Evolutionary conservation across 225 moss, liverwort and hornwort species (phyloP).

Genomic region (Polytrichum formosum): DNA sequence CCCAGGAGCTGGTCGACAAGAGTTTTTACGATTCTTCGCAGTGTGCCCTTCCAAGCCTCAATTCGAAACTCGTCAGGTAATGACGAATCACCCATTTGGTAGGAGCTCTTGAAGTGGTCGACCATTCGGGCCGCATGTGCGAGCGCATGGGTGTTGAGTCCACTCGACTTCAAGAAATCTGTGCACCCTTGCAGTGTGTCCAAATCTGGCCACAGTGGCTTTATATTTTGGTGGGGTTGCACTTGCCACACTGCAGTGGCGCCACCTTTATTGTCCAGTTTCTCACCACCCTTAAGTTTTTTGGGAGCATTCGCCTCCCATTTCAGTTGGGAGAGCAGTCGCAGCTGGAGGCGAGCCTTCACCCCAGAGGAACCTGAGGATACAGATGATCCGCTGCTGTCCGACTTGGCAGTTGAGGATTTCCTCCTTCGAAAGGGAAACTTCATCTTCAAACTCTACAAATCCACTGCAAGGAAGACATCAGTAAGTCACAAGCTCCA

Average conservation of each 20-base stretch:
- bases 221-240: conserved; percentile 9
- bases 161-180: conserved; percentile 68
- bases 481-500: too few relatives aligned
- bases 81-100: conserved; percentile 60
- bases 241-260: conserved; percentile 11
- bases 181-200: conserved; percentile 57
- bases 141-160: conserved; percentile 53
- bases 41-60: conserved; percentile 59
- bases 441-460: conserved; percentile 37
- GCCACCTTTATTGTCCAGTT: conserved; percentile 7
- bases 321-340: conserved; percentile 43
- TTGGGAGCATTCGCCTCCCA: conserved; percentile 57
- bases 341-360: conserved; percentile 57
- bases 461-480: background rate
- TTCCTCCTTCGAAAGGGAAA: conserved; percentile 51
- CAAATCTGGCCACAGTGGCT: conserved; percentile 44
- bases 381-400: conserved; percentile 8
- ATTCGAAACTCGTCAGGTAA: conserved; percentile 50
- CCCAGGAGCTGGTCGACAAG: conserved; percentile 49
- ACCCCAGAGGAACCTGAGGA: conserved; percentile 34
- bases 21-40: conserved; percentile 52
- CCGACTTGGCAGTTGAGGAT: conserved; percentile 25
- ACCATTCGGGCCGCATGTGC: conserved; percentile 66
- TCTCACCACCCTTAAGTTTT: conserved; percentile 40
- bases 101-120: conserved; percentile 67